Base-by-base conservation (phyloP, 1,284 basidiomycete genomes). In the Cryptococcus sp. region DNA sequence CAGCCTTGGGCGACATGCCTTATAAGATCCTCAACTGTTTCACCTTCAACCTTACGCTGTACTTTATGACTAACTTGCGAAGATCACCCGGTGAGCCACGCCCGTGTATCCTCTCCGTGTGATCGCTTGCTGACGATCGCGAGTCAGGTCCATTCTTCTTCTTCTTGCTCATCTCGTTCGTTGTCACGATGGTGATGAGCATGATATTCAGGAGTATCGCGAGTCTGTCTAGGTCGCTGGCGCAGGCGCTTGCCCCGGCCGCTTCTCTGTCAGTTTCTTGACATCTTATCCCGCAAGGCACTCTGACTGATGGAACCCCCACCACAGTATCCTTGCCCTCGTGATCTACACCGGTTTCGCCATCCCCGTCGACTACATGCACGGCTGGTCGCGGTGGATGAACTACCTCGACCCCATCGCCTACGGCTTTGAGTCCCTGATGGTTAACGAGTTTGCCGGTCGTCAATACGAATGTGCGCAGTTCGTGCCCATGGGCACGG, bases 121-220 rank as follows among this genome's bases (percentile, higher is more conserved):
- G n/a, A n/a, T n/a, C n/a, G n/a, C n/a, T n/a, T n/a, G n/a, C n/a
- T n/a, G n/a, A n/a, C n/a, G n/a, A n/a, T n/a, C n/a, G n/a, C 13
- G 11, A 38, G 15, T 12, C 43, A 55, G 46, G 53, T 11, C 7
- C 50, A 43, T 44, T 44, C 21, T 48, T 52, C 36, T 42, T 20
- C 13, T 40, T 33, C 46, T 53, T 55, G 55, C 16, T 24, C 52
- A 33, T 63, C 51, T 64, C 61, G 50, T 61, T 67, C 55, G 40
- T 59, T 3, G 20, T 50, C 13, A 80, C 78, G 9, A 61, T 80
- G 44, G 68, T 72, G 47, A 80, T 81, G 80, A 76, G 73, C 2
- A 79, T 78, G 75, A 66, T 80, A 52, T 82, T 82, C 78, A 76
- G 80, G 51, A 75, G 78, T 9, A 78, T 82, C 72, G 76, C 72